A percentile compares a stretch with the other conserved stretches of the same genome.
Conservation (phyloP, 768 basidiomycete genomes). For the Pleurotus djamor region DNA sequence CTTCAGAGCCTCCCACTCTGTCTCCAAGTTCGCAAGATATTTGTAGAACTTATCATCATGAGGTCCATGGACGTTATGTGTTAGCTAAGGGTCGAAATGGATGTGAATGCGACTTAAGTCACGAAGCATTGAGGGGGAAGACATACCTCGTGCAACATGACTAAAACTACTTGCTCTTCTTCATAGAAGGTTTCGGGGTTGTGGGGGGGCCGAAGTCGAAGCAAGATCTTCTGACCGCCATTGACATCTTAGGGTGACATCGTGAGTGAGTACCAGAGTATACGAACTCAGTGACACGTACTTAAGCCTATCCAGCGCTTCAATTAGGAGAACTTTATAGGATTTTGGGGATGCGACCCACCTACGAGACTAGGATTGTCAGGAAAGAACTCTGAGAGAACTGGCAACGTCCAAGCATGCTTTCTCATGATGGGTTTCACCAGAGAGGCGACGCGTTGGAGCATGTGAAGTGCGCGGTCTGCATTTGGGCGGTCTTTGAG, state of each 20-base stretch:
- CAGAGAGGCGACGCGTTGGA: conserved; percentile 69
- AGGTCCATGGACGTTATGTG: conserved; percentile 86
- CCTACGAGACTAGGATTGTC: conserved; percentile 71
- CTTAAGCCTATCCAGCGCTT: conserved; percentile 27
- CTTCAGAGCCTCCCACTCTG: conserved; percentile 81
- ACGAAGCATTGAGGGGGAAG: background rate
- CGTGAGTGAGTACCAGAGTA: background rate
- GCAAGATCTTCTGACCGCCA: conserved; percentile 75
- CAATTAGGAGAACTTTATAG: background rate
- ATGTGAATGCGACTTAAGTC: background rate
- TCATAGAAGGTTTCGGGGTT: conserved; percentile 70
- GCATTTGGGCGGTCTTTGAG: conserved; percentile 66
- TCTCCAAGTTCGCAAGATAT: conserved; percentile 67
- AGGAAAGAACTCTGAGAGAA: conserved; percentile 88
- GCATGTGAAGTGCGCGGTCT: conserved; percentile 63
- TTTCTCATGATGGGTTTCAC: conserved; percentile 96
- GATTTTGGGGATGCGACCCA: conserved; percentile 28
- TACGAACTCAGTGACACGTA: conserved; percentile 18
- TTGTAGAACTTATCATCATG: conserved; percentile 88
- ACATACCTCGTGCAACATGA: conserved; percentile 88
- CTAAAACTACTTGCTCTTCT: conserved; percentile 72
- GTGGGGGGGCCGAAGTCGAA: conserved; percentile 75
- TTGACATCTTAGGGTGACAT: conserved; percentile 57
- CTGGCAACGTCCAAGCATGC: conserved; percentile 74
- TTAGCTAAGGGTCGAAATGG: conserved; percentile 49